Conservation (phyloP, 345 rosid genomes). For the Bruguiera parviflora region DNA sequence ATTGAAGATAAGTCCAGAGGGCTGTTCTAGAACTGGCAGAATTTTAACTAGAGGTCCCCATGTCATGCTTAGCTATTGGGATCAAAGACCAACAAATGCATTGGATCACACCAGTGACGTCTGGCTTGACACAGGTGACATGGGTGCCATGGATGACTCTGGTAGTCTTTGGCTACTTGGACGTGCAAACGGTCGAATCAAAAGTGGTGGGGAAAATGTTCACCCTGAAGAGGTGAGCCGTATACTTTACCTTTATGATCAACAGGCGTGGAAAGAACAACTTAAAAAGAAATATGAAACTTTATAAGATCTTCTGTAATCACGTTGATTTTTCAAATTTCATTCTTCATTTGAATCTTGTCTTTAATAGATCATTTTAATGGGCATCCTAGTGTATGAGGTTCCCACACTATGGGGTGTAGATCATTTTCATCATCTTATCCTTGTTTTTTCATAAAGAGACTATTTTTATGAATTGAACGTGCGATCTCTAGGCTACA, state of each 20-base stretch:
- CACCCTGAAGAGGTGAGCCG: constrained; percentile 76
- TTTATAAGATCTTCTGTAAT: neutral
- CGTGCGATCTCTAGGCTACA: no score
- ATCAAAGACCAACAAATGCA: constrained; percentile 29
- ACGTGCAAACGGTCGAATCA: constrained; percentile 62
- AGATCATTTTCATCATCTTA: no score
- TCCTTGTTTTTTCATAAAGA: no score
- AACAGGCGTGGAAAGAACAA: neutral
- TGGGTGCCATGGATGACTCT: constrained; percentile 51
- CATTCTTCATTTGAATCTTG: neutral
- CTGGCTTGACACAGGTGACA: constrained; percentile 89
- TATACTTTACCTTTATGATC: neutral
- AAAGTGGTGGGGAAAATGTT: constrained; percentile 84
- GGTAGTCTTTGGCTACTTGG: constrained; percentile 85
- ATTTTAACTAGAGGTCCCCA: constrained; percentile 81
- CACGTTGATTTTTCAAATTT: neutral
- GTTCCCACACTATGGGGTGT: no score
- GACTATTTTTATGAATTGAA: no score
- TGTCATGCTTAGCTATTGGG: constrained; percentile 73
- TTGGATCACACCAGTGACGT: constrained; percentile 22
- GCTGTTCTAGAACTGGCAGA: constrained; percentile 47
- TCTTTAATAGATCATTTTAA: neutral
- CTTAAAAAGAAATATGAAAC: neutral
- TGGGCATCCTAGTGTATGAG: no score
- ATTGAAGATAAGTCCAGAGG: constrained; percentile 41